Evolutionary conservation across 345 rosid species (phyloP), one percentile per base, ranked within the genome.

Genomic region (Clarkia xantiana): DNA sequence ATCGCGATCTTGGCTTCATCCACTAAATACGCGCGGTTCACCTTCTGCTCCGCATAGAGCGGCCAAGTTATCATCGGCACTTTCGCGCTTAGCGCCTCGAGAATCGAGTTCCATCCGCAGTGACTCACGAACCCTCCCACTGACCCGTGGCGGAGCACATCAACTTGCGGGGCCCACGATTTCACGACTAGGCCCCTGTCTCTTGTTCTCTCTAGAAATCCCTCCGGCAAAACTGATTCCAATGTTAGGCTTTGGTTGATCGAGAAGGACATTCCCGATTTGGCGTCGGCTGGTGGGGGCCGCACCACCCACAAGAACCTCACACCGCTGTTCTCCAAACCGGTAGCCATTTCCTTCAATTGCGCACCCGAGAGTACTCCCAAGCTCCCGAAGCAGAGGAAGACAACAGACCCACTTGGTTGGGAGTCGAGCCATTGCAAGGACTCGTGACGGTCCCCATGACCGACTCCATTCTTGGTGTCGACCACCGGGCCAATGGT

Each of bases 231-330:
- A 17, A 55, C 12, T 14, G 38, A 18, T 29, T 45, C 59, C 6
- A 44, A 15, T 13, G 14, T 41, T n/a, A 18, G 6, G 13, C 10
- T 13, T 12, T 36, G 34, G 11, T 19, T 43, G 6, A 38, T 15
- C 1, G 20, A n/a, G 11, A 14, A 11, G 11, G 12, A 29, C 2
- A 17, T n/a, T 1, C 13, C 23, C 2, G 56, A 18, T 18, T 53
- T 42, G 13, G 0, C 4, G 9, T 40, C 45, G 25, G 8, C 29
- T 3, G 23, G 49, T 15, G 44, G 51, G 7, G 15, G 13, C 50
- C 50, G 42, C 59, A 55, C 51, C 3, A 55, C 59, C 59, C 59
- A 55, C 51, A 55, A 44, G 59, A 55, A 55, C 39, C 51, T 44
- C 15, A 29, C 12, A 40, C 59, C 51, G 59, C 29, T 44, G 14